A percentile compares a stretch with the other conserved stretches of the same genome.
phyloP scores from a whole-genome alignment of 31 red algal species.

The Odonthalia washingtoniensis region DNA sequence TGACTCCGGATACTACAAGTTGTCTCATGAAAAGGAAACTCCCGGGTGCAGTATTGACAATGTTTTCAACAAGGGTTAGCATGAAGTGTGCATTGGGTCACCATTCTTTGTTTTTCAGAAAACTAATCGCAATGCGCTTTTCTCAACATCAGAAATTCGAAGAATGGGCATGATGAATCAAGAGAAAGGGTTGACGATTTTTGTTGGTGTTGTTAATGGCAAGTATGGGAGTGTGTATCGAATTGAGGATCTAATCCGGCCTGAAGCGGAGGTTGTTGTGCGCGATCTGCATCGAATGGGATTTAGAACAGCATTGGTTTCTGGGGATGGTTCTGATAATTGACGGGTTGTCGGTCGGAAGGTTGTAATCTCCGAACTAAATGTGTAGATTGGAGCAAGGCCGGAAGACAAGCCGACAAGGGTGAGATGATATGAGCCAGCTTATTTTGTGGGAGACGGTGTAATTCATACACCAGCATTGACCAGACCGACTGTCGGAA shows the following conservation, averaged over 20 bases:
- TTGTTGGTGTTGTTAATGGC: slow-evolving; percentile 74
- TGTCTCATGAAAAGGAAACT: slow-evolving; percentile 70
- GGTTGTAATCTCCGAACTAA: slow-evolving; percentile 60
- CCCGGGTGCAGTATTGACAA: slow-evolving; percentile 84
- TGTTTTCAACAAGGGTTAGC: slow-evolving; percentile 58
- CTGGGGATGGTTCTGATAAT: slow-evolving; percentile 83
- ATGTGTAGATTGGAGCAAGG: slow-evolving; percentile 69
- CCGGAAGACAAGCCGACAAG: slow-evolving; percentile 87
- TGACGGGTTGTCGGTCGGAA: slow-evolving; percentile 61
- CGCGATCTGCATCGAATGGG: slow-evolving; percentile 54
- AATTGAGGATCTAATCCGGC: slow-evolving; percentile 86
- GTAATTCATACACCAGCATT: slow-evolving; percentile 98
- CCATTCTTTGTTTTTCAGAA: slow-evolving; percentile 62
- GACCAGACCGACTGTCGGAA: slow-evolving; percentile 85
- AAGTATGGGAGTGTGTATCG: slow-evolving; percentile 69
- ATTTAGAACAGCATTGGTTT: slow-evolving; percentile 70
- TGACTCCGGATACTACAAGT: slow-evolving; percentile 38
- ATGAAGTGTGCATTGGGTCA: slow-evolving; percentile 67
- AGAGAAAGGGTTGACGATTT: slow-evolving; percentile 77
- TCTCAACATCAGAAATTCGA: slow-evolving; percentile 47
- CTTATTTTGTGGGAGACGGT: slow-evolving; percentile 94
- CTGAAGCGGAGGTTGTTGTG: slow-evolving; percentile 84
- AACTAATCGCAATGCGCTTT: slow-evolving; percentile 36
- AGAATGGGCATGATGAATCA: slow-evolving; percentile 66
- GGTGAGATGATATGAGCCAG: slow-evolving; percentile 63